Conservation (phyloP, 805 yeast genomes). For the Metschnikowia hibisci region DNA sequence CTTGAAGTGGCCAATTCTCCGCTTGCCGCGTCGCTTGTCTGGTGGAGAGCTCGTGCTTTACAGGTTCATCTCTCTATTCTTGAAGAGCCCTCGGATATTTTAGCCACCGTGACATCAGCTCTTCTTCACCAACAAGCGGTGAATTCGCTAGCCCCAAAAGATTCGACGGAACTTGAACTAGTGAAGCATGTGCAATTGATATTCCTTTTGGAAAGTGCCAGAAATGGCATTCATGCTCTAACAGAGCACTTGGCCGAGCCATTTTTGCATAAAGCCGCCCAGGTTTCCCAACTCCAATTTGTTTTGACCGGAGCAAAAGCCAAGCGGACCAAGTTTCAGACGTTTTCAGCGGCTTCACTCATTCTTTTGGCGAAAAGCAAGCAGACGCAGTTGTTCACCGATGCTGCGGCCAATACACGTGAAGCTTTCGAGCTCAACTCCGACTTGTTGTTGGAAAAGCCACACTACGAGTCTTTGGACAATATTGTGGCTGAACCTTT, state of each 20-base stretch:
- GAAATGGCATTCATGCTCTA: constrained; percentile 57
- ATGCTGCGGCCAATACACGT: constrained; percentile 32
- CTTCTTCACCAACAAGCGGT: constrained; percentile 35
- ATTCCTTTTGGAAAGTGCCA: constrained; percentile 64
- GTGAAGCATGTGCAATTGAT: constrained; percentile 40
- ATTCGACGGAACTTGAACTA: constrained; percentile 26
- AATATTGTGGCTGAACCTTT: constrained; percentile 33
- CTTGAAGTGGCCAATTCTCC: constrained; percentile 22
- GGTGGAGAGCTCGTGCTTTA: constrained; percentile 77
- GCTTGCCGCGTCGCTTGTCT: constrained; percentile 46
- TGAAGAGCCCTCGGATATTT: constrained; percentile 55
- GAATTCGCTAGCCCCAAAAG: constrained; percentile 25
- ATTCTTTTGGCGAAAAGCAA: constrained; percentile 67
- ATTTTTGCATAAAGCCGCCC: constrained; percentile 51
- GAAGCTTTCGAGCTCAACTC: constrained; percentile 64
- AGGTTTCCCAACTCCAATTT: constrained; percentile 56
- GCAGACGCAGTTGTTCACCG: constrained; percentile 21
- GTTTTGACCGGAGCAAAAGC: constrained; percentile 86
- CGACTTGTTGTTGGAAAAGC: constrained; percentile 73
- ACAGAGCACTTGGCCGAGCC: constrained; percentile 60
- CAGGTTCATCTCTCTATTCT: constrained; percentile 62
- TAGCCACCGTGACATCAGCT: constrained; percentile 40
- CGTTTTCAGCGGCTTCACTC: constrained; percentile 64
- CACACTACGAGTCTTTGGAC: constrained; percentile 55
- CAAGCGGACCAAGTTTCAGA: constrained; percentile 79